Evolutionary conservation across 305 asterid genomes (phyloP), one percentile per base, ranked within the genome.

Genomic region (Ajuga reptans): DNA sequence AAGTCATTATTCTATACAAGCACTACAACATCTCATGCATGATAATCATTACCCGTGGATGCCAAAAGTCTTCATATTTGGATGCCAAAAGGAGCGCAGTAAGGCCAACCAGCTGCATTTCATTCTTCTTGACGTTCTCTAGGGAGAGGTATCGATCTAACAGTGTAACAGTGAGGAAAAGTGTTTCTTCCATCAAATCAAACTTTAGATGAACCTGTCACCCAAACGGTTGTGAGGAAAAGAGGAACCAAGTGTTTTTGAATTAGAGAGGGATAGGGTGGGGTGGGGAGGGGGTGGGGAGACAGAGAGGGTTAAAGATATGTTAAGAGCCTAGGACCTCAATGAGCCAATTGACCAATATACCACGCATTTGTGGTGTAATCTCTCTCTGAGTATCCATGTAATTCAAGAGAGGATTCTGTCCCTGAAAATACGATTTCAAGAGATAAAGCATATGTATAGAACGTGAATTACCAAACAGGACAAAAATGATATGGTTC

Each of bases 1-100:
- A 39, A 39, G 9, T 5, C 41, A 36, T 36, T n/a, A 56, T 34
- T 61, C 27, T 61, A 17, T 8, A 36, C 8, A 18, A 45, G 43
- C 17, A 42, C 43, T 27, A 51, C 70, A 50, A 65, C 11, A 72
- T 68, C 49, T 49, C 24, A 71, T 61, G 76, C 66, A 34, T 36
- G 59, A 50, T 65, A 68, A 73, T 62, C 60, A 51, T 77, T 88
- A 92, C 96, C 90, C 84, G 85, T 9, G 96, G 98, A 77, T 88
- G 96, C 92, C 96, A 90, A 73, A 87, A 89, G 80, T 90, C 98
- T 73, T 92, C 98, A 76, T 92, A 92, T 73, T 92, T 92, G 34
- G 98, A 92, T 39, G 98, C 98, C 83, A 92, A 82, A 45, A 92
- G 76, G 57, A 92, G 95, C 77, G 96, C 85, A 73, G 98, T 88